A percentile compares a stretch with the other conserved stretches of the same genome.
These are phyloP conservation scores for Trametes elegans DNA, from an alignment of 768 basidiomycete species.

Conservation along the genomic window DNA sequence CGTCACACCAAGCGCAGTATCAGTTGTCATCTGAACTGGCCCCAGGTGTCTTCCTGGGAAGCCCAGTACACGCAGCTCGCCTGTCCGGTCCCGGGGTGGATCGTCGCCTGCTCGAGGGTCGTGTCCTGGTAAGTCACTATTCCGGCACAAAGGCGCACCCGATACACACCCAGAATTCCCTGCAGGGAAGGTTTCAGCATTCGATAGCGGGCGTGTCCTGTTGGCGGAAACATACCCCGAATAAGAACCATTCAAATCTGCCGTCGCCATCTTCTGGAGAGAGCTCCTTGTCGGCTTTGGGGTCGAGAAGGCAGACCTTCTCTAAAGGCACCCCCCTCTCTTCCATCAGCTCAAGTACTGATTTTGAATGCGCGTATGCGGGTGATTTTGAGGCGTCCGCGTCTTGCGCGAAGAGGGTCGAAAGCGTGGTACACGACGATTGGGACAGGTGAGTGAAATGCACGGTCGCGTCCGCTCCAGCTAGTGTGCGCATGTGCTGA, in stretches of 20 bases:
- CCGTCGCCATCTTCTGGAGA: constrained; percentile 75
- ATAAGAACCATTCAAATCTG: constrained; percentile 84
- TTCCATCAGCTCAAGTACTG: constrained; percentile 62
- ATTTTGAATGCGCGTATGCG: constrained; percentile 46
- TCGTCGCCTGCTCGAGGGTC: constrained; percentile 69
- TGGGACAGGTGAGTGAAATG: constrained; percentile 86
- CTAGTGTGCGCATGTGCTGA: constrained; percentile 83
- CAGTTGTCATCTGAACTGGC: constrained; percentile 95
- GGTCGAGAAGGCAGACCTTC: constrained; percentile 91
- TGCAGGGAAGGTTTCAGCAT: constrained; percentile 21
- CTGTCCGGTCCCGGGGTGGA: constrained; percentile 91
- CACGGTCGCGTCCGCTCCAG: constrained; percentile 61
- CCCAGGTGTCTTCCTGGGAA: constrained; percentile 88
- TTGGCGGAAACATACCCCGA: constrained; percentile 59
- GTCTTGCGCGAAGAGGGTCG: constrained; percentile 29
- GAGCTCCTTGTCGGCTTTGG: constrained; percentile 70
- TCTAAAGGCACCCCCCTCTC: constrained; percentile 41
- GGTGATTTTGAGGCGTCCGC: constrained; percentile 25
- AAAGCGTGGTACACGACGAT: constrained; percentile 59
- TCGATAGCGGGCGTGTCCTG: background rate
- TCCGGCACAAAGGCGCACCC: background rate
- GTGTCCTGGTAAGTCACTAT: background rate
- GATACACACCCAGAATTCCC: constrained; percentile 57
- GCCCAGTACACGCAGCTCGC: constrained; percentile 80
- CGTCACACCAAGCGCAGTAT: constrained; percentile 92